Conservation (phyloP, 768 basidiomycete genomes). For the Pulveroboletus sp. region DNA sequence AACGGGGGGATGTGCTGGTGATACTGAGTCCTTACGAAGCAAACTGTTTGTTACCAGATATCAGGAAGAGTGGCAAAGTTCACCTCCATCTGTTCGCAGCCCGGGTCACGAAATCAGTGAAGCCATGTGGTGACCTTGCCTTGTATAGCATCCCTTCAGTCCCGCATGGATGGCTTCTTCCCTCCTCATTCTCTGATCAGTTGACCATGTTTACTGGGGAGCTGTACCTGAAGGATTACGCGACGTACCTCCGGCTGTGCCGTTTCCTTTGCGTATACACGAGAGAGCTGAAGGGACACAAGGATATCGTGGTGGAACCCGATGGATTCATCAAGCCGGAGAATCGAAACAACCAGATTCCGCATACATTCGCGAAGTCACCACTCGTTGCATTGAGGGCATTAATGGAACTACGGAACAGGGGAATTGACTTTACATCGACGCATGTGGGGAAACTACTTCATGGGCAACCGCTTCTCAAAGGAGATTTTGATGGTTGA, state of each 20-base stretch:
- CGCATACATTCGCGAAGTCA: too few relatives aligned
- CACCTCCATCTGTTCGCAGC: slow-evolving; percentile 43
- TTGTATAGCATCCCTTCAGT: slow-evolving; percentile 22
- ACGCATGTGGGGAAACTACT: too few relatives aligned
- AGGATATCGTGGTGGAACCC: slow-evolving; percentile 32
- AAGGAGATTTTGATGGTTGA: too few relatives aligned
- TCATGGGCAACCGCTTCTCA: too few relatives aligned
- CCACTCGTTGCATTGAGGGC: too few relatives aligned
- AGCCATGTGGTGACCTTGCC: slow-evolving; percentile 26
- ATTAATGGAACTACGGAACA: neutral
- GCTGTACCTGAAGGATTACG: slow-evolving; percentile 25
- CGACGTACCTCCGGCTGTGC: slow-evolving; percentile 34
- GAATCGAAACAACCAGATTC: neutral
- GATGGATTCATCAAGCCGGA: slow-evolving; percentile 22
- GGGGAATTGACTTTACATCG: too few relatives aligned
- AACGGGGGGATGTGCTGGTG: slow-evolving; percentile 20
- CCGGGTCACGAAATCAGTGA: too few relatives aligned
- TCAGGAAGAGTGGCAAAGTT: slow-evolving; percentile 31
- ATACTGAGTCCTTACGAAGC: slow-evolving; percentile 41
- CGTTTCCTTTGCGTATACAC: slow-evolving; percentile 36
- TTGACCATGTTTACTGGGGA: too few relatives aligned
- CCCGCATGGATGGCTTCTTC: slow-evolving; percentile 13
- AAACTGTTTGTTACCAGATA: slow-evolving; percentile 35
- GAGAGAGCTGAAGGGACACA: slow-evolving; percentile 43
- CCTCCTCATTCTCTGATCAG: slow-evolving; percentile 8